Conservation (phyloP, 2,329 filamentous ascomycete genomes). For the Gnomoniopsis smithogilvyi region DNA sequence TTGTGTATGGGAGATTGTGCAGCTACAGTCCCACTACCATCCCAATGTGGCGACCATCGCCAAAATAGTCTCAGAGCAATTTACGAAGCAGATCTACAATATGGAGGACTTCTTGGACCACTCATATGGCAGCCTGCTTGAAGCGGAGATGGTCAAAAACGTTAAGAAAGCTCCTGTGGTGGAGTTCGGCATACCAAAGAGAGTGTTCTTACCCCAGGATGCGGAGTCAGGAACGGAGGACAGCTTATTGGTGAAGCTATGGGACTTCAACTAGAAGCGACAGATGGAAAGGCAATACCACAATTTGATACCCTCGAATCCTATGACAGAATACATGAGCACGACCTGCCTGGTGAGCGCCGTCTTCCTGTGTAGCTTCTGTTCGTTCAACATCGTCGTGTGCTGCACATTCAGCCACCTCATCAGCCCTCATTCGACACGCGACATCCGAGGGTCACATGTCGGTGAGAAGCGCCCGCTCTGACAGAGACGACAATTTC, state of each 20-base stretch:
- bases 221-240: slow-evolving; percentile 45
- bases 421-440: neutral
- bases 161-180: slow-evolving; percentile 84
- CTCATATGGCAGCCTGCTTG: slow-evolving; percentile 80
- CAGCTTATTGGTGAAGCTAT: slow-evolving; percentile 56
- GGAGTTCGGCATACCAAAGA: slow-evolving; percentile 91
- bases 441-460: neutral
- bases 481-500: neutral
- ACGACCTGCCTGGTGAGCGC: neutral
- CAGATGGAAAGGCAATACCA: neutral
- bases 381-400: neutral
- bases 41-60: slow-evolving; percentile 93
- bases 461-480: neutral
- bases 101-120: slow-evolving; percentile 98
- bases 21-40: slow-evolving; percentile 89
- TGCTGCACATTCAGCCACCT: neutral
- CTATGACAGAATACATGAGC: neutral
- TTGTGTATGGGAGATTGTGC: slow-evolving; percentile 91
- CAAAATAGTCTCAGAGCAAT: slow-evolving; percentile 93
- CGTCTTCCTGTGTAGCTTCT: neutral
- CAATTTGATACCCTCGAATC: slow-evolving; percentile 8
- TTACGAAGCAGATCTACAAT: slow-evolving; percentile 92
- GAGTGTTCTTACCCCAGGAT: slow-evolving; percentile 62
- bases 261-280: slow-evolving; percentile 45
- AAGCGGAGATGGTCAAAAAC: slow-evolving; percentile 78